Evolutionary conservation across 805 yeast genomes (phyloP), one percentile per base, ranked within the genome.

Genomic region (Blastobotrys terrestris): DNA sequence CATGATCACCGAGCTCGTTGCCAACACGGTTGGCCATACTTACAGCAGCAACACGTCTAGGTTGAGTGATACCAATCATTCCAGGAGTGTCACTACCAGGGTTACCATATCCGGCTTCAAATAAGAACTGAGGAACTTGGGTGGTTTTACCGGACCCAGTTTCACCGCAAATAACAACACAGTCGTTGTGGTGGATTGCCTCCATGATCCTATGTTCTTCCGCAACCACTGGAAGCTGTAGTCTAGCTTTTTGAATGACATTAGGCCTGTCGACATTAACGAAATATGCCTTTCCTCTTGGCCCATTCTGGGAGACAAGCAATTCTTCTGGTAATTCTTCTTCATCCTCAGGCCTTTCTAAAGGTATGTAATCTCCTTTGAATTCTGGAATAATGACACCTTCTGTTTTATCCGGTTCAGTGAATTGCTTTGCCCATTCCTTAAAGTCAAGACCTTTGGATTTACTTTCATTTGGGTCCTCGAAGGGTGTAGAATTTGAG

Each of bases 101-200:
- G 4, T 66, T 59, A 3, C 97, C 97, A 64, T 85, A 92, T 1
- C 98, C 98, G 0, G 96, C 81, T 69, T 94, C 99, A 64, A 83
- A 89, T 45, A 94, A 70, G 63, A 94, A 94, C 66, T 94, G 99
- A 0, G 99, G 99, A 3, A 94, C 91, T 70, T 94, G 99, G 0
- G 99, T 94, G 1, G 99, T 94, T 67, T 94, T 94, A 70, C 99
- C 99, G 2, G 97, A 90, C 61, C 99, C 99, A 0, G 99, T 94
- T 62, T 91, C 98, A 75, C 99, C 99, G 72, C 97, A 92, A 21
- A 94, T 77, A 13, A 94, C 84, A 0, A 91, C 82, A 55, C 92
- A 85, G 62, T 91, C 97, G 63, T 92, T 87, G 63, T 92, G 95
- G 65, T 87, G 87, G 49, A 94, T 79, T 1, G 97, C 96, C 66